Evolutionary conservation across 768 basidiomycete genomes (phyloP).

Genomic region (Amanita polypyramis): DNA sequence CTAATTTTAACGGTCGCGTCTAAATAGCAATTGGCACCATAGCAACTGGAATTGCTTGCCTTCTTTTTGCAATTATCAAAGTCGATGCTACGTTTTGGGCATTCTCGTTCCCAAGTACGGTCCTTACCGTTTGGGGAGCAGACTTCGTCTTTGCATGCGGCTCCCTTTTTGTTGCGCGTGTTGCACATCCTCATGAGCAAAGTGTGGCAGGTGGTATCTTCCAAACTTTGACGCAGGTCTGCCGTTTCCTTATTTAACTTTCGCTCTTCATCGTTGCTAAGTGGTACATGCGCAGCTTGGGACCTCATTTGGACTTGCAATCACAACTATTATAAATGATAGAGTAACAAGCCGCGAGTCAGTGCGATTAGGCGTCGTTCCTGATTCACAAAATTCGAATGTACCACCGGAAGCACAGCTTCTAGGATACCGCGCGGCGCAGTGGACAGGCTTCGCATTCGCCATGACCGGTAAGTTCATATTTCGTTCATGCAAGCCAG

Average conservation of each 20-base stretch:
- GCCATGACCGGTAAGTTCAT: conserved; percentile 45
- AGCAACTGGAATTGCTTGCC: conserved; percentile 43
- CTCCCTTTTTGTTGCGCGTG: conserved; percentile 63
- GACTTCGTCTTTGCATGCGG: conserved; percentile 71
- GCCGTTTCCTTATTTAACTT: conserved; percentile 2
- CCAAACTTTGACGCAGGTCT: conserved; percentile 67
- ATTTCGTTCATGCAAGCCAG: too few species aligned
- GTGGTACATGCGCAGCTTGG: background rate
- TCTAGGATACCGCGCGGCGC: conserved; percentile 50
- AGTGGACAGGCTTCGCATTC: conserved; percentile 59
- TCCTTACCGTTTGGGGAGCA: conserved; percentile 59
- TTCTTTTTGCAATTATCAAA: conserved; percentile 62
- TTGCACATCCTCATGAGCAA: conserved; percentile 59
- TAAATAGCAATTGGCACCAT: conserved; percentile 36
- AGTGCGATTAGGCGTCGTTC: too few species aligned
- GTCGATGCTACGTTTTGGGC: conserved; percentile 59
- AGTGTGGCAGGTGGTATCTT: conserved; percentile 71
- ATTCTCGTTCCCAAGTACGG: conserved; percentile 59
- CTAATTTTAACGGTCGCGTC: too few species aligned
- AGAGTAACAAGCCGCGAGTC: background rate
- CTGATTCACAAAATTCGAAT: too few species aligned
- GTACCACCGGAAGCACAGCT: conserved; percentile 28
- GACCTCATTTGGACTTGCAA: conserved; percentile 18
- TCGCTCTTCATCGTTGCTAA: too few species aligned
- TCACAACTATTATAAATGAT: conserved; percentile 8